A percentile compares a stretch with the other conserved stretches of the same genome.
phyloP scores from a whole-genome alignment of 495 filamentous ascomycete genomes.

The Usnea hakonensis region DNA sequence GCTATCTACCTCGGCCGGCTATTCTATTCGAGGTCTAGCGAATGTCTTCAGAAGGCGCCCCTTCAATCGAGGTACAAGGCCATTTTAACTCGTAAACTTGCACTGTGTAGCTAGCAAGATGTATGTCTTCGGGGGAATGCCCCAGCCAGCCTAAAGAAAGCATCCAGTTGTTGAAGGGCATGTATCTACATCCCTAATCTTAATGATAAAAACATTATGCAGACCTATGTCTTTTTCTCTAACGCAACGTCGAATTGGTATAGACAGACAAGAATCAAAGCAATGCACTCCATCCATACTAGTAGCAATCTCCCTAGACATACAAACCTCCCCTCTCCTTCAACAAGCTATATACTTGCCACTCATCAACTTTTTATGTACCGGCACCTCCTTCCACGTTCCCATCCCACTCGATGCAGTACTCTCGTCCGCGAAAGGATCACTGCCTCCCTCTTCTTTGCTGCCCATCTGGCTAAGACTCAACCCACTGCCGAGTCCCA shows the following conservation, averaged over 20 bases:
- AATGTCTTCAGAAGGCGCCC: too few species aligned
- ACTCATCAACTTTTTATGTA: conserved; percentile 63
- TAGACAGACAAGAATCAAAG: neutral
- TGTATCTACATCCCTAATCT: too few species aligned
- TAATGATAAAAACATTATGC: too few species aligned
- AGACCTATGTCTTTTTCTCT: neutral
- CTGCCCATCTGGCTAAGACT: conserved; percentile 43
- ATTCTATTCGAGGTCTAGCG: too few species aligned
- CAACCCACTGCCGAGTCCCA: conserved; percentile 50
- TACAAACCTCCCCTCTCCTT: neutral
- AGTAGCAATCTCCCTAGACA: neutral
- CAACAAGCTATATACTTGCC: conserved; percentile 62
- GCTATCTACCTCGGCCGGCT: too few species aligned
- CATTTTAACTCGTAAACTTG: too few species aligned
- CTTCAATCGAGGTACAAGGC: too few species aligned
- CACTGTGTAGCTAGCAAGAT: too few species aligned
- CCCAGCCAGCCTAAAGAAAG: too few species aligned
- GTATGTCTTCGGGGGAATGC: too few species aligned
- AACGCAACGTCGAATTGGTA: neutral
- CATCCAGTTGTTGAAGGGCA: too few species aligned
- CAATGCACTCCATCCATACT: neutral
- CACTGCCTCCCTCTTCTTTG: conserved; percentile 37
- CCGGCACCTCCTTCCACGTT: conserved; percentile 66
- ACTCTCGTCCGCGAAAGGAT: conserved; percentile 63
- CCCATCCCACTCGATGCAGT: conserved; percentile 35